phyloP scores from a whole-genome alignment of 768 basidiomycete genomes.

The Agrocybe praecox region DNA sequence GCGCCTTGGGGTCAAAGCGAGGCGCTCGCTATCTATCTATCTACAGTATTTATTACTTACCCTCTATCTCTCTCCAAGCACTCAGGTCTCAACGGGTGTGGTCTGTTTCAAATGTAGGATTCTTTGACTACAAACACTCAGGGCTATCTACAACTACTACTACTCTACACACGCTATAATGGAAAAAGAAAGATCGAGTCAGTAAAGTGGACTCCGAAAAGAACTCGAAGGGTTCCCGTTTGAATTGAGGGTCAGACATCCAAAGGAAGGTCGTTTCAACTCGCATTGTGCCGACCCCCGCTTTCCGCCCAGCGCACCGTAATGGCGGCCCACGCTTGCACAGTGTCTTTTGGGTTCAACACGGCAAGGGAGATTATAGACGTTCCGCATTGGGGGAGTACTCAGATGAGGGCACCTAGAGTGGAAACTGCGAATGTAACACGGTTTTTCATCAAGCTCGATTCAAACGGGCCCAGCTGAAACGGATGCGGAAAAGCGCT shows the following conservation, averaged over 20 bases:
- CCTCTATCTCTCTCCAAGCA: too few relatives aligned
- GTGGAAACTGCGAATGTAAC: slow-evolving; percentile 90
- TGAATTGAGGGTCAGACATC: slow-evolving; percentile 69
- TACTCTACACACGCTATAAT: too few relatives aligned
- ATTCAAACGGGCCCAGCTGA: slow-evolving; percentile 17
- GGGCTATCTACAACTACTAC: too few relatives aligned
- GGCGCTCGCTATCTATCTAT: too few relatives aligned
- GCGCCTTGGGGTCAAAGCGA: too few relatives aligned
- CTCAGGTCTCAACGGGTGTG: too few relatives aligned
- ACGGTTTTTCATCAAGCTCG: slow-evolving; percentile 53
- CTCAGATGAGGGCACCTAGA: slow-evolving; percentile 68
- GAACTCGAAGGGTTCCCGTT: neutral
- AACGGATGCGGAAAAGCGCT: neutral
- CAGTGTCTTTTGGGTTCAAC: slow-evolving; percentile 71
- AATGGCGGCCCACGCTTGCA: slow-evolving; percentile 57
- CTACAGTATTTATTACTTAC: too few relatives aligned
- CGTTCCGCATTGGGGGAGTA: slow-evolving; percentile 76
- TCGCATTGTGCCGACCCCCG: slow-evolving; percentile 69
- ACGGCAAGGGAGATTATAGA: slow-evolving; percentile 67
- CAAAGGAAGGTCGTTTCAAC: slow-evolving; percentile 80
- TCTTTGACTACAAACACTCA: too few relatives aligned
- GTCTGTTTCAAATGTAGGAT: too few relatives aligned
- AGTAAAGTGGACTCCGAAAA: neutral
- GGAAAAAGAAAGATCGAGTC: neutral
- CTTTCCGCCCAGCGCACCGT: slow-evolving; percentile 10